phyloP scores from a whole-genome alignment of 2,329 filamentous ascomycete genomes.

The Colletotrichum gloeosporioides region DNA sequence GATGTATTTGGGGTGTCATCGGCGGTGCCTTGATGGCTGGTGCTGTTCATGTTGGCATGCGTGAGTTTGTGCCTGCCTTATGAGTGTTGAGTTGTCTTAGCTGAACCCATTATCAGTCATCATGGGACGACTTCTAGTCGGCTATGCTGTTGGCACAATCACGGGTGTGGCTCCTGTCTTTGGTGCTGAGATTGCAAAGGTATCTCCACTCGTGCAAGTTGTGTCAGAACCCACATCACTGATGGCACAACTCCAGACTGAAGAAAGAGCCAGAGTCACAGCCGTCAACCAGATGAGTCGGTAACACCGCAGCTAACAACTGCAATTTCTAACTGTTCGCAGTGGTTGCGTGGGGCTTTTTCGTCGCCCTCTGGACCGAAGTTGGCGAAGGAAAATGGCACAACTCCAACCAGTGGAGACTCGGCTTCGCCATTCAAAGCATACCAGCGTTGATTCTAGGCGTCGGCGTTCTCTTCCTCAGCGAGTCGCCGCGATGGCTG shows the following conservation, averaged over 20 bases:
- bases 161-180: constrained; percentile 46
- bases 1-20: constrained; percentile 43
- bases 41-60: constrained; percentile 44
- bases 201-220: not conserved
- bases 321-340: not conserved
- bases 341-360: constrained; percentile 49
- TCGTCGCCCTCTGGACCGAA: constrained; percentile 43
- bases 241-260: constrained; percentile 27
- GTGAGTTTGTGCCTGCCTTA: constrained; percentile 26
- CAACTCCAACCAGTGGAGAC: constrained; percentile 41
- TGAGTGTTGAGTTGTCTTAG: not conserved
- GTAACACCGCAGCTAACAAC: not conserved
- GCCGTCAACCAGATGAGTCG: constrained; percentile 47
- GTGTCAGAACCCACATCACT: not conserved
- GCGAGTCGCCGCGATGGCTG: constrained; percentile 41
- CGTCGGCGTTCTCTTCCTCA: constrained; percentile 37
- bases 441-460: constrained; percentile 39
- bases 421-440: constrained; percentile 41
- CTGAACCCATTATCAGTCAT: constrained; percentile 32
- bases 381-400: constrained; percentile 43
- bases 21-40: constrained; percentile 45
- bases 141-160: constrained; percentile 44
- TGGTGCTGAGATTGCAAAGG: constrained; percentile 46
- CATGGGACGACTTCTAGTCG: constrained; percentile 40
- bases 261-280: constrained; percentile 43